Evolutionary conservation across 2,329 filamentous ascomycete genomes (phyloP).

Genomic region (Colletotrichum trifolii): DNA sequence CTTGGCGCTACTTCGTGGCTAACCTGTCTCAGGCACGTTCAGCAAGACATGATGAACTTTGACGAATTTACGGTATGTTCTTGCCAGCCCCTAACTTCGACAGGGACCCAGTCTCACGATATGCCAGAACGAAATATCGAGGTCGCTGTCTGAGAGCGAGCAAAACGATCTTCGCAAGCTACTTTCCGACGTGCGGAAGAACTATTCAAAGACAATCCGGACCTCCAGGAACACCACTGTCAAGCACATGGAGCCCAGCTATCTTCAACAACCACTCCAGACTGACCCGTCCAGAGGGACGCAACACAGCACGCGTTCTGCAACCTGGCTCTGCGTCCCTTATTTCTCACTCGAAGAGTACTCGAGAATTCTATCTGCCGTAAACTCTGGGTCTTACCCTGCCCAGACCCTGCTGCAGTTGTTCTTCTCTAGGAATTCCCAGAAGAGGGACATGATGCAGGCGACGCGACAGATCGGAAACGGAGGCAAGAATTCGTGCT

Average conservation of each 20-base stretch:
- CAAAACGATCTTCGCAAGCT: conserved; percentile 49
- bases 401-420: conserved; percentile 56
- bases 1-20: conserved; percentile 15
- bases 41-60: conserved; percentile 54
- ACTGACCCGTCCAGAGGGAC: conserved; percentile 38
- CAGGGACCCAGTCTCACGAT: conserved; percentile 16
- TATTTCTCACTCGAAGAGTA: conserved; percentile 60
- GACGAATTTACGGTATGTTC: conserved; percentile 52
- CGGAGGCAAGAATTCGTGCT: conserved; percentile 51
- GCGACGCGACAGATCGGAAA: conserved; percentile 54
- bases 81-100: too few species aligned
- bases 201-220: conserved; percentile 49
- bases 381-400: conserved; percentile 50
- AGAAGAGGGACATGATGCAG: conserved; percentile 58
- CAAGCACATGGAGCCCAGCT: conserved; percentile 54
- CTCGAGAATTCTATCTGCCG: conserved; percentile 48
- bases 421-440: conserved; percentile 51
- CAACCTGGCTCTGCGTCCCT: conserved; percentile 58
- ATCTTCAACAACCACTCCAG: conserved; percentile 49
- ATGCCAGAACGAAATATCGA: conserved; percentile 48
- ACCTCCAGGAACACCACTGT: conserved; percentile 52
- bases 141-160: conserved; percentile 40
- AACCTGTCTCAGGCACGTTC: conserved; percentile 46
- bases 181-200: conserved; percentile 50
- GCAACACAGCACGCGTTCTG: conserved; percentile 36